Conservation (phyloP, 2,329 filamentous ascomycete genomes). For the Trichoderma cornu-damae region DNA sequence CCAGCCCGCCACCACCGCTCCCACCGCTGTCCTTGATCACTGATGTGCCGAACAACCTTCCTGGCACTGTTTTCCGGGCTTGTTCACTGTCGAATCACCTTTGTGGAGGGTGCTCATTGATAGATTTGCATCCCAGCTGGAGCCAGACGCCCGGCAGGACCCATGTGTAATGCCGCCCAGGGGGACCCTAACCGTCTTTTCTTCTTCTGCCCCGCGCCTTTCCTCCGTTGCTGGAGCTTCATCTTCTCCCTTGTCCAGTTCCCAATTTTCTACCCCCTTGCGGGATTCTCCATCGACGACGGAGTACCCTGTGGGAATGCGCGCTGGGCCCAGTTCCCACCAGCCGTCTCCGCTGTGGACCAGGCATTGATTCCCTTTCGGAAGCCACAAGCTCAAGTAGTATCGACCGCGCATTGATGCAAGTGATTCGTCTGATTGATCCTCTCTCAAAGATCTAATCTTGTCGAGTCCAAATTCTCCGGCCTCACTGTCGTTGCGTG, state of each 20-base stretch:
- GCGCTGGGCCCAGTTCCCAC: conserved; percentile 19
- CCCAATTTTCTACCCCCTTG: conserved; percentile 12
- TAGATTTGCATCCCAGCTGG: conserved; percentile 19
- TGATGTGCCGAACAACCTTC: conserved; percentile 6
- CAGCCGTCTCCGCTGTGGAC: conserved; percentile 18
- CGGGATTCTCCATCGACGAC: conserved; percentile 13
- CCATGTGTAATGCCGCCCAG: conserved; percentile 17
- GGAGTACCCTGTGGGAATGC: conserved; percentile 13
- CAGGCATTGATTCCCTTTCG: conserved; percentile 16
- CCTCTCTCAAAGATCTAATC: conserved; percentile 17
- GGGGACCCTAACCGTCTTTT: conserved; percentile 18
- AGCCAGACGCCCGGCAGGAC: conserved; percentile 13
- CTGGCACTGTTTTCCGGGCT: not conserved
- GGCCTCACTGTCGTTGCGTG: conserved; percentile 8
- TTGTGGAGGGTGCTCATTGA: not conserved
- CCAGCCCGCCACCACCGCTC: conserved; percentile 11
- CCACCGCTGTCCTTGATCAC: conserved; percentile 1
- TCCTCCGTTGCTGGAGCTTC: conserved; percentile 16
- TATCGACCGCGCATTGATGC: conserved; percentile 17
- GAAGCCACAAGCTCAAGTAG: conserved; percentile 16
- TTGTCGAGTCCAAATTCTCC: conserved; percentile 13
- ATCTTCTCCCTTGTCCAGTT: conserved; percentile 14
- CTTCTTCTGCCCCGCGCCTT: conserved; percentile 18
- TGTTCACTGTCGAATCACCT: conserved; percentile 1
- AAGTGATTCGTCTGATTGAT: conserved; percentile 18